phyloP scores from a whole-genome alignment of 768 basidiomycete genomes.

The Pleurotus djamor region DNA sequence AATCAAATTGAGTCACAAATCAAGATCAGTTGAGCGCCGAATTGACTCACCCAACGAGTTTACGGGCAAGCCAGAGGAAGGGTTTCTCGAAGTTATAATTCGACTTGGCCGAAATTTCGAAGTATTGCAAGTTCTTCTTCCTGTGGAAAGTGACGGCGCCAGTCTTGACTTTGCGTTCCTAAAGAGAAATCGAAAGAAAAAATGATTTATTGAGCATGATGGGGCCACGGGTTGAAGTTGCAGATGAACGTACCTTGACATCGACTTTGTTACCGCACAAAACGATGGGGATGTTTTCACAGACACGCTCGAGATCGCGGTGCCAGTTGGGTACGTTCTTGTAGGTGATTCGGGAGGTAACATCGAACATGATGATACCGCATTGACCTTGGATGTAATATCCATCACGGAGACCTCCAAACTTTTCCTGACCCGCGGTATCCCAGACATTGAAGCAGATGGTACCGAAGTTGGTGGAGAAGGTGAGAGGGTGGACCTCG shows the following conservation, averaged over 20 bases:
- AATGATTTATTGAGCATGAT: not conserved
- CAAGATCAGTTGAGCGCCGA: not conserved
- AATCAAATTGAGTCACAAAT: not conserved
- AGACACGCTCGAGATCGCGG: constrained; percentile 98
- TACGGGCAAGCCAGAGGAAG: constrained; percentile 98
- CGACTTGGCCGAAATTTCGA: constrained; percentile 99
- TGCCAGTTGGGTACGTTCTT: constrained; percentile 99
- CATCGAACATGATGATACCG: constrained; percentile 99
- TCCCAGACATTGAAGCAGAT: constrained; percentile 99
- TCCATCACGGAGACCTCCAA: constrained; percentile 96
- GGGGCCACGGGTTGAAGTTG: too few relatives aligned
- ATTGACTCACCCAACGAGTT: constrained; percentile 87
- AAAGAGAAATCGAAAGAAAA: constrained; percentile 10
- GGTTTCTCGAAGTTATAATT: constrained; percentile 99
- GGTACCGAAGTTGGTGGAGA: constrained; percentile 98
- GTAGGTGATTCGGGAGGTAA: constrained; percentile 99
- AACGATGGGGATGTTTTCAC: constrained; percentile 99
- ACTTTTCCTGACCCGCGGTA: constrained; percentile 99
- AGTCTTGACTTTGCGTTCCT: constrained; percentile 99
- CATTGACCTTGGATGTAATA: constrained; percentile 98
- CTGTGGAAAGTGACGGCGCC: constrained; percentile 98
- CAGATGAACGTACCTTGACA: constrained; percentile 73
- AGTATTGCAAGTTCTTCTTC: constrained; percentile 99
- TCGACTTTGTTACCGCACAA: constrained; percentile 99
- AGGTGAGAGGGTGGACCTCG: constrained; percentile 94